Conservation (phyloP, 768 basidiomycete genomes). For the Kwoniella pini region DNA sequence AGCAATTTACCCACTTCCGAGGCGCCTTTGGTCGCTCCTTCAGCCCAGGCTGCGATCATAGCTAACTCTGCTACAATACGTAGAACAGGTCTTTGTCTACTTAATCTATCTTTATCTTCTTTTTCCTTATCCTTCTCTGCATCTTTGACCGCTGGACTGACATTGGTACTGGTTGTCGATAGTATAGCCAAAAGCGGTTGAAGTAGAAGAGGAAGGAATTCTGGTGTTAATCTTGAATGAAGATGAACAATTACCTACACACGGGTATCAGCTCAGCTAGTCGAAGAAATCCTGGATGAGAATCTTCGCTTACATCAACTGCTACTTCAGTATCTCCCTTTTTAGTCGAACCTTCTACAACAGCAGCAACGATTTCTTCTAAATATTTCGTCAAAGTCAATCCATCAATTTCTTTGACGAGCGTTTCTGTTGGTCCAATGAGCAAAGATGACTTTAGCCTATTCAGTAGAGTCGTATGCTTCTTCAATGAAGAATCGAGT, state of each 20-base stretch:
- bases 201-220: conserved; percentile 74
- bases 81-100: conserved; percentile 79
- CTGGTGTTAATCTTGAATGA: conserved; percentile 78
- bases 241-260: conserved; percentile 81
- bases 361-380: conserved; percentile 86
- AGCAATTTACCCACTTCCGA: conserved; percentile 80
- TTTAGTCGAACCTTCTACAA: conserved; percentile 76
- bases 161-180: neutral
- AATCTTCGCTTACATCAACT: conserved; percentile 74
- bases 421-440: conserved; percentile 62
- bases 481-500: conserved; percentile 90
- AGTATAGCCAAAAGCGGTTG: conserved; percentile 60
- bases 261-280: neutral
- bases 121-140: conserved; percentile 76
- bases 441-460: conserved; percentile 80
- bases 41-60: conserved; percentile 77
- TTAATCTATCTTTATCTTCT: conserved; percentile 77
- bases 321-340: conserved; percentile 92
- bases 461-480: conserved; percentile 94
- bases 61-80: conserved; percentile 88
- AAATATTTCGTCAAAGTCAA: conserved; percentile 92
- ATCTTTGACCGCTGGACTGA: conserved; percentile 58
- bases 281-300: neutral
- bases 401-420: conserved; percentile 87
- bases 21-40: conserved; percentile 64